A percentile compares a stretch with the other conserved stretches of the same genome.
Conservation (phyloP, 495 filamentous ascomycete species). For the Daldinia loculata region DNA sequence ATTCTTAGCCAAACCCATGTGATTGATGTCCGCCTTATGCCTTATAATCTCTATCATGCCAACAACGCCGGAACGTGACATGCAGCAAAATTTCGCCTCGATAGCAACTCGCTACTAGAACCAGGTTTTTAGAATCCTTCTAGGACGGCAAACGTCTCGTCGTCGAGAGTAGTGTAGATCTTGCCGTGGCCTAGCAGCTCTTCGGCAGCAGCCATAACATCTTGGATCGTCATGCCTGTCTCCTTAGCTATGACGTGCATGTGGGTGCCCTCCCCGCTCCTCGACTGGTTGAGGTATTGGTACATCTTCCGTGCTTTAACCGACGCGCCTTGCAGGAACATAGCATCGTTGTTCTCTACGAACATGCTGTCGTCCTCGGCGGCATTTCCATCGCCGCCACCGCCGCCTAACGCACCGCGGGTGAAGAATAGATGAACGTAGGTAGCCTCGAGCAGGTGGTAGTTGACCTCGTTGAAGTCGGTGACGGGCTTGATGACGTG, state of each 20-base stretch:
- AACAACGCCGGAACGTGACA: slow-evolving; percentile 26
- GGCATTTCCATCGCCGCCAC: slow-evolving; percentile 47
- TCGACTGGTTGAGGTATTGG: slow-evolving; percentile 67
- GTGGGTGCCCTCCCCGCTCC: slow-evolving; percentile 83
- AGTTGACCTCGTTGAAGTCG: slow-evolving; percentile 90
- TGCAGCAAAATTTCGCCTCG: not conserved
- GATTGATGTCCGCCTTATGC: slow-evolving; percentile 18
- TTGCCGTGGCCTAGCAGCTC: slow-evolving; percentile 76
- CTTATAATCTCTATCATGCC: slow-evolving; percentile 21
- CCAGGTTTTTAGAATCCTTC: slow-evolving; percentile 50
- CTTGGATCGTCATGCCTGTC: slow-evolving; percentile 67
- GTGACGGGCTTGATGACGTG: slow-evolving; percentile 79
- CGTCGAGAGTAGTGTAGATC: slow-evolving; percentile 92
- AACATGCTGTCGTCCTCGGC: slow-evolving; percentile 62
- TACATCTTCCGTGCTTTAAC: slow-evolving; percentile 71
- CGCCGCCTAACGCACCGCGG: slow-evolving; percentile 61
- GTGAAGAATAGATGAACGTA: slow-evolving; percentile 86
- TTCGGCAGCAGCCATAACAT: slow-evolving; percentile 77
- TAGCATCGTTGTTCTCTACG: slow-evolving; percentile 51
- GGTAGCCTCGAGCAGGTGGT: slow-evolving; percentile 87
- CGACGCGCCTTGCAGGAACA: slow-evolving; percentile 60
- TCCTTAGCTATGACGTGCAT: slow-evolving; percentile 74
- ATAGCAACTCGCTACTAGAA: not conserved
- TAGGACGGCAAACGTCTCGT: slow-evolving; percentile 79
- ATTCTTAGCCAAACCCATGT: slow-evolving; percentile 17